Evolutionary conservation across 306 rosid genomes (phyloP).

Genomic region (Pyrus bretschneideri): DNA sequence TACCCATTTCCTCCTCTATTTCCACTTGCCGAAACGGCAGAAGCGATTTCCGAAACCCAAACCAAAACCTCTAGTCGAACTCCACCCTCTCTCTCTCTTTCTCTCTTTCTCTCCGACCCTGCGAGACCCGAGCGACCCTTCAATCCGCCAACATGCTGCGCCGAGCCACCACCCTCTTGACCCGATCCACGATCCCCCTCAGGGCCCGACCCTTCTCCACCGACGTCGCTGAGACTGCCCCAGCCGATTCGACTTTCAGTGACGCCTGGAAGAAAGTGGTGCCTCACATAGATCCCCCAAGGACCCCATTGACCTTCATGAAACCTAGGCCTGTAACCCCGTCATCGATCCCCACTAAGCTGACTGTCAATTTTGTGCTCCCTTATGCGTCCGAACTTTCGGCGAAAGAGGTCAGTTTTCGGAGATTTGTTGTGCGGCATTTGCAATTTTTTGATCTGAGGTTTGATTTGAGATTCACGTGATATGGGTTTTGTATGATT

Average conservation of each 20-base stretch:
- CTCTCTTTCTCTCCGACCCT: constrained; percentile 64
- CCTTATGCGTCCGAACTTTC: constrained; percentile 81
- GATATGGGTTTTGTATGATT: not conserved
- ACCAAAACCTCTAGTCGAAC: not conserved
- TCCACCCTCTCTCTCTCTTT: not conserved
- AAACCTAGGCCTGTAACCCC: constrained; percentile 69
- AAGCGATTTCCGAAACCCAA: constrained; percentile 5
- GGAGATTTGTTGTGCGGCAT: not conserved
- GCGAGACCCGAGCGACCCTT: constrained; percentile 90
- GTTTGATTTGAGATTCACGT: not conserved
- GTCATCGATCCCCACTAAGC: constrained; percentile 64
- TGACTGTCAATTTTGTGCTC: constrained; percentile 88
- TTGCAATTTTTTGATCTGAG: not conserved
- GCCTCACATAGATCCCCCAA: constrained; percentile 70
- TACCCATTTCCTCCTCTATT: not conserved
- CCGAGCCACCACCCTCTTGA: constrained; percentile 48
- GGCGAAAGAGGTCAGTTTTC: constrained; percentile 61
- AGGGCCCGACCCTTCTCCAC: constrained; percentile 50
- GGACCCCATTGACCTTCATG: constrained; percentile 65
- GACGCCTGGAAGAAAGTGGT: constrained; percentile 68
- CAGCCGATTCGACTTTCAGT: constrained; percentile 28
- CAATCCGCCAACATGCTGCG: constrained; percentile 53
- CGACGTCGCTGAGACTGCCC: constrained; percentile 40
- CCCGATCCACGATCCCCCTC: constrained; percentile 31
- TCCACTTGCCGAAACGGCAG: not conserved